These are phyloP conservation scores for Botrytis fabae DNA, from an alignment of 2,329 filamentous ascomycete species.

Conservation along the genomic window DNA sequence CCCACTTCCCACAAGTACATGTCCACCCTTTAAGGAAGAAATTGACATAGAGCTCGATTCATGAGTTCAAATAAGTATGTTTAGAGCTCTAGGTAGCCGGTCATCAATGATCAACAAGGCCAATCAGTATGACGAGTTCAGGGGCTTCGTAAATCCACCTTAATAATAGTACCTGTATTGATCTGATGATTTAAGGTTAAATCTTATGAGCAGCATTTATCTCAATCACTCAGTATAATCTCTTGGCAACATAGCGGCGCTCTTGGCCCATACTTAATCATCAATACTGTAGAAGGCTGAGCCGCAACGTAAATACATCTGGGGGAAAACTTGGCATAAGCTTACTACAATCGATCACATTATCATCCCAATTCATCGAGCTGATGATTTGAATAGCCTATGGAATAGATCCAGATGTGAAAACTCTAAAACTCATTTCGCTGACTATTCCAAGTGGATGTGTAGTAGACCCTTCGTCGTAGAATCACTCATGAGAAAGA, in stretches of 20 bases:
- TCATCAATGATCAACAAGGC: neutral
- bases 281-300: neutral
- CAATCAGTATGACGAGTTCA: neutral
- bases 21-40: fast-evolving
- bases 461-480: neutral
- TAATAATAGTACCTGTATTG: neutral
- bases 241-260: neutral
- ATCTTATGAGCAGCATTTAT: neutral
- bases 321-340: neutral
- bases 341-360: neutral
- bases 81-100: neutral
- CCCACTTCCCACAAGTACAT: neutral
- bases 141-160: neutral
- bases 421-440: neutral
- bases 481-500: neutral
- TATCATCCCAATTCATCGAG: neutral
- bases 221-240: neutral
- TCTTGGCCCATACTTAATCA: neutral
- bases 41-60: neutral
- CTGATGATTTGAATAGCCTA: neutral
- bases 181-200: neutral
- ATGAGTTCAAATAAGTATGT: neutral
- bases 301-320: neutral
- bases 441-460: neutral
- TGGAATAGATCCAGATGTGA: neutral